Conservation (phyloP, 768 basidiomycete genomes). For the Chlorophyllum brunneum region DNA sequence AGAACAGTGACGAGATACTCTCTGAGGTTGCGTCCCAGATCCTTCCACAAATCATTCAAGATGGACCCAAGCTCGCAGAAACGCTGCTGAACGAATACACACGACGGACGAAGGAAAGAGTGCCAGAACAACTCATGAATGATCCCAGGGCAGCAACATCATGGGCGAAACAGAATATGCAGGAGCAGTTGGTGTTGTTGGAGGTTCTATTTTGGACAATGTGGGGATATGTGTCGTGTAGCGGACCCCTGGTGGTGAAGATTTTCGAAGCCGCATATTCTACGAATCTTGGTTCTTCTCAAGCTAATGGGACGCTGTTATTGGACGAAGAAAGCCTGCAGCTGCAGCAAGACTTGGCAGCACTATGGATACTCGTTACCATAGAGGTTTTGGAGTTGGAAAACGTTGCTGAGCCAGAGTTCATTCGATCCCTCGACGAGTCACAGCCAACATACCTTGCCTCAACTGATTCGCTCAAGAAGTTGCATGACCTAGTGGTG, state of each 20-base stretch:
- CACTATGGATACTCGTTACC: slow-evolving; percentile 75
- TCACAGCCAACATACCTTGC: slow-evolving; percentile 54
- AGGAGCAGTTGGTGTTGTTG: slow-evolving; percentile 76
- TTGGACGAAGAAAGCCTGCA: slow-evolving; percentile 72
- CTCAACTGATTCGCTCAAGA: slow-evolving; percentile 57
- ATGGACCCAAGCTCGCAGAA: slow-evolving; percentile 60
- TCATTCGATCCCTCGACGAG: slow-evolving; percentile 48
- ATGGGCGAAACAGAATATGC: slow-evolving; percentile 72
- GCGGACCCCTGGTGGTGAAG: slow-evolving; percentile 55
- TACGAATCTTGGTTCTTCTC: slow-evolving; percentile 60
- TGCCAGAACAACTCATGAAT: slow-evolving; percentile 41
- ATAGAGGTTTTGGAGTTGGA: slow-evolving; percentile 82
- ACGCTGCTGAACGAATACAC: slow-evolving; percentile 59
- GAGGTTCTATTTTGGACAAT: slow-evolving; percentile 89
- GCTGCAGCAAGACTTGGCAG: slow-evolving; percentile 62
- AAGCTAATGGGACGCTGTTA: slow-evolving; percentile 60
- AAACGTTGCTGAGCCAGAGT: slow-evolving; percentile 48
- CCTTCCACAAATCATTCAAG: slow-evolving; percentile 58
- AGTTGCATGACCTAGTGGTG: slow-evolving; percentile 65
- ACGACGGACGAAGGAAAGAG: slow-evolving; percentile 42
- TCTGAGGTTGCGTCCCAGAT: slow-evolving; percentile 50
- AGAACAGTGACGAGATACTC: slow-evolving; percentile 50
- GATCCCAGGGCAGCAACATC: slow-evolving; percentile 58
- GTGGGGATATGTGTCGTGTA: slow-evolving; percentile 71
- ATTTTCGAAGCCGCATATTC: slow-evolving; percentile 64